Evolutionary conservation across 2,329 filamentous ascomycete species (phyloP), one percentile per base, ranked within the genome.

Genomic region (Emmonsiellopsis sp.): DNA sequence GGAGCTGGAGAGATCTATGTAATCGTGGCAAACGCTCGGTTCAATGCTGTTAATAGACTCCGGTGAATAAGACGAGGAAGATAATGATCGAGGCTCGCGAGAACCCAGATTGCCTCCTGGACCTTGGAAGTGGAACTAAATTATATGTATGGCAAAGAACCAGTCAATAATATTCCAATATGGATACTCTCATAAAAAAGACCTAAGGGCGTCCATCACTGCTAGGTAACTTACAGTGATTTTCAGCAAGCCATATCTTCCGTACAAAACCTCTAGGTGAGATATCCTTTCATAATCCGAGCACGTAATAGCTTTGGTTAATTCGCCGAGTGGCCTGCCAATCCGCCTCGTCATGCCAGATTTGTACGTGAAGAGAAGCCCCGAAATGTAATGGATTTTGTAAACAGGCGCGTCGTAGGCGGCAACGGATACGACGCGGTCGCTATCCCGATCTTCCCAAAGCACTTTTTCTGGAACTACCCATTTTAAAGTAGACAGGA

Each of bases 391-490:
- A 26, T 52, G 20, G 26, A 10, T 32, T 44, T 42, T 26, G 10
- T 34, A 15, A 52, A 10, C 15, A 31, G 37, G n/a, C 6, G 40
- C 16, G 16, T 30, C 37, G 43, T 52, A 52, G 3, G 38, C 50
- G 9, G 50, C 16, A 15, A 52, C 35, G 26, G 50, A 40, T 8
- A 35, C 35, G 30, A 52, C 30, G 16, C 26, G 50, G 26, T 52
- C 50, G 20, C 5, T 9, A 15, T 11, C 37, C 35, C n/a, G 15
- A 13, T 53, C 43, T 45, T 53, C 45, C 52, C 51, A 48, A 43
- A 53, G 34, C 5, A 42, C n/a, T 30, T 53, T 53, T 32, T 49
- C 51, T 3, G 51, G 51, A n/a, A 38, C 51, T 15, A 49, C 20
- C 8, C 51, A 48, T n/a, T 8, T 34, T 10, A 49, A 20, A 10